Conservation (phyloP, 148 eudicot species). For the Camellia granthamiana region DNA sequence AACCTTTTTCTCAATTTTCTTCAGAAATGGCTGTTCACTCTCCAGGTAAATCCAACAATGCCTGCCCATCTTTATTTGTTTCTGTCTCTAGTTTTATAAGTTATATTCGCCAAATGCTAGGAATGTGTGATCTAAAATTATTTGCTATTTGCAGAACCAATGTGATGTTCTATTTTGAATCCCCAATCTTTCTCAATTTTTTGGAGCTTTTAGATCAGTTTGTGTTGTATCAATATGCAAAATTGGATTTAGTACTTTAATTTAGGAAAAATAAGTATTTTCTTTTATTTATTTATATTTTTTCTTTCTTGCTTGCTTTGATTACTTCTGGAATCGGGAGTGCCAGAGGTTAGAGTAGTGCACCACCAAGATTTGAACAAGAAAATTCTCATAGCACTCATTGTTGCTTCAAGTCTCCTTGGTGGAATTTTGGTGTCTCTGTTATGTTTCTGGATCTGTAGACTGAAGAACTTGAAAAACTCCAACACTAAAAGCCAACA, state of each 20-base stretch:
- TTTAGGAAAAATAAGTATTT: background rate
- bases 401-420: constrained; percentile 43
- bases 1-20: constrained; percentile 33
- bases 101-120: background rate
- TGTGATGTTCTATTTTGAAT: too few relatives aligned
- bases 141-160: background rate
- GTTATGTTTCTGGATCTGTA: constrained; percentile 35
- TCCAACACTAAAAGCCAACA: constrained; percentile 21
- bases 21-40: constrained; percentile 33
- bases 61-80: background rate
- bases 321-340: constrained; percentile 22
- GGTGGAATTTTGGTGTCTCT: constrained; percentile 36
- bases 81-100: background rate
- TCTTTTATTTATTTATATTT: background rate
- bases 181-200: too few relatives aligned
- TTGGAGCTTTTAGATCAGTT: too few relatives aligned
- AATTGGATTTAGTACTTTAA: too few relatives aligned
- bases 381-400: constrained; percentile 41
- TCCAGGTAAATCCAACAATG: constrained; percentile 36
- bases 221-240: too few relatives aligned
- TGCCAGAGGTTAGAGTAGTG: constrained; percentile 23
- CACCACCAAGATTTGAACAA: constrained; percentile 47
- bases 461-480: constrained; percentile 29
- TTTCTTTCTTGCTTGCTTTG: background rate
- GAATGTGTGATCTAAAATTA: too few relatives aligned